Percentiles rank a stretch among this genome's conserved stretches.
These are phyloP conservation scores for Sugiyamaella neomexicana DNA, from an alignment of 1,139 yeast species.

Conservation along the genomic window DNA sequence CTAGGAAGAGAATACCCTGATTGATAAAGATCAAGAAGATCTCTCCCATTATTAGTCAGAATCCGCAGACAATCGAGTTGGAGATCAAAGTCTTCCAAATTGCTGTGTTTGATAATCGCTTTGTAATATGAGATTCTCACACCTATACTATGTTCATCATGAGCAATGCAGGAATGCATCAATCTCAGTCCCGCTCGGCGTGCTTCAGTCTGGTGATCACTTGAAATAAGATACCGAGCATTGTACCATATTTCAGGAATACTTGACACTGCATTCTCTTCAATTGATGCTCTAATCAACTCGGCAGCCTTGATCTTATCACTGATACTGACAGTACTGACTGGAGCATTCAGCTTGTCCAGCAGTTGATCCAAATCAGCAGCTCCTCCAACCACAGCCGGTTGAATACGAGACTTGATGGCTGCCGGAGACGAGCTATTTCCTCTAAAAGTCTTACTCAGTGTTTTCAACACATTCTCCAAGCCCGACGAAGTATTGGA, in stretches of 20 bases:
- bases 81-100: constrained; percentile 54
- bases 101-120: constrained; percentile 55
- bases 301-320: constrained; percentile 51
- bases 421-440: constrained; percentile 24
- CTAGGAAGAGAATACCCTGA: constrained; percentile 48
- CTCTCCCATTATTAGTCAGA: constrained; percentile 62
- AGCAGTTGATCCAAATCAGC: constrained; percentile 51
- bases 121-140: constrained; percentile 57
- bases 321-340: constrained; percentile 25
- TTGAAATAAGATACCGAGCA: constrained; percentile 56
- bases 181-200: constrained; percentile 58
- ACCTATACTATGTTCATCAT: constrained; percentile 52
- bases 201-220: constrained; percentile 44
- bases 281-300: constrained; percentile 52
- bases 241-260: constrained; percentile 78
- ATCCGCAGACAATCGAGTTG: constrained; percentile 53
- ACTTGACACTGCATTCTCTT: constrained; percentile 55
- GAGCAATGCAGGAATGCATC: constrained; percentile 55
- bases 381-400: constrained; percentile 65
- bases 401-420: constrained; percentile 46
- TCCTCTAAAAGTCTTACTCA: constrained; percentile 25
- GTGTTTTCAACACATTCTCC: constrained; percentile 17
- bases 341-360: constrained; percentile 44
- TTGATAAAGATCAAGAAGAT: constrained; percentile 57
- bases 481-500: constrained; percentile 18